Conservation (phyloP, 2,329 filamentous ascomycete species). For the Westerdykella aurantiaca region DNA sequence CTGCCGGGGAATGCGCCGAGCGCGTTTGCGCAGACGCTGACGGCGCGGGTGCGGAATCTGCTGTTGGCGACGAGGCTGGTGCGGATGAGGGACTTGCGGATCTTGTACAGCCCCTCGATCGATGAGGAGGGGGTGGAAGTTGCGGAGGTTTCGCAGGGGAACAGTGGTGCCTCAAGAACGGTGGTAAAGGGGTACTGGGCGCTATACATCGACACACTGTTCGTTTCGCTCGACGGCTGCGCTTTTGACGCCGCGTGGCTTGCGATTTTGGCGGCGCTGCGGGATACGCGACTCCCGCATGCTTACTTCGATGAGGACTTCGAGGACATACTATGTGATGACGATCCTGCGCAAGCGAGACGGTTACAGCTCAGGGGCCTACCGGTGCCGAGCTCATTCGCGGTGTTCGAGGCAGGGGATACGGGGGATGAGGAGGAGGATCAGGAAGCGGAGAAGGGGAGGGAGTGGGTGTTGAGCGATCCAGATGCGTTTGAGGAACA, state of each 20-base stretch:
- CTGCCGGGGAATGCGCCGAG: constrained; percentile 78
- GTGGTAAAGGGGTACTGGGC: constrained; percentile 86
- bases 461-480: constrained; percentile 71
- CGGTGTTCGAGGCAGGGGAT: constrained; percentile 55
- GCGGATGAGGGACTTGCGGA: constrained; percentile 61
- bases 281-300: constrained; percentile 67
- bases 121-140: constrained; percentile 43
- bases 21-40: constrained; percentile 75
- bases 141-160: constrained; percentile 38
- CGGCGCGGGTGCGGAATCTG: constrained; percentile 70
- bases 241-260: constrained; percentile 89
- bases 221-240: constrained; percentile 88
- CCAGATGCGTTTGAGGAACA: constrained; percentile 86
- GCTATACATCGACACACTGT: constrained; percentile 90
- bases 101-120: constrained; percentile 56
- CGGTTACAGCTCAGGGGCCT: constrained; percentile 58
- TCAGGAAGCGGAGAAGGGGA: constrained; percentile 20
- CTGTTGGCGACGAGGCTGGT: constrained; percentile 67
- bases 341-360: constrained; percentile 49
- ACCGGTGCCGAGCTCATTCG: constrained; percentile 72
- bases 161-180: constrained; percentile 36
- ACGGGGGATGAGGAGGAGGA: constrained; percentile 39
- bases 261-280: constrained; percentile 72
- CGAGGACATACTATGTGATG: constrained; percentile 71
- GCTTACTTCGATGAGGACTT: constrained; percentile 80